Base-by-base conservation (phyloP, 768 basidiomycete genomes). In the Lentinus brumalis region DNA sequence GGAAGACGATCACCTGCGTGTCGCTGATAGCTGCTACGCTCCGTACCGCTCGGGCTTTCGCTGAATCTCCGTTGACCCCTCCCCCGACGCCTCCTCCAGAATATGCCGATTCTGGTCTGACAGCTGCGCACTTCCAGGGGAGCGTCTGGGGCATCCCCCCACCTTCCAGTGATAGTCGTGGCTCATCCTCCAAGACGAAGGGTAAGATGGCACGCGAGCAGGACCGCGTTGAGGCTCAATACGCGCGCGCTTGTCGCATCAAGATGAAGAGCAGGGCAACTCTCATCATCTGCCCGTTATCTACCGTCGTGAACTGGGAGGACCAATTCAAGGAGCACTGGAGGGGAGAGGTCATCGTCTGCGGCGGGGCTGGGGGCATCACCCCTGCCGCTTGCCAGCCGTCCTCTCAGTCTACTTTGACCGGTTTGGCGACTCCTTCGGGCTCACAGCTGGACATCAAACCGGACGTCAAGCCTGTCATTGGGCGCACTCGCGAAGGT, bases 221-320 rank as follows among this genome's bases (percentile, higher is more conserved):
- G 65, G 88, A 91, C 52, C 94, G 87, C 70, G 75, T 82, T 3
- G 90, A 92, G 60, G 84, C 87, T 14, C 86, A 86, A 51, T 87
- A 87, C 66, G 76, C 79, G 4, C 82, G 94, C 53, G 82, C 83
- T 15, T 87, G 86, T 65, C 85, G 90, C 38, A 88, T 96, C 69
- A 95, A 93, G 74, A 78, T 81, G 39, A 89, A 86, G 66, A 92
- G 90, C 67, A 86, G 94, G 38, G 97, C 91, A 18, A 98, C 97
- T 6, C 77, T 99, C n/a, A 93, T 99, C 68, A 84, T 99, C 31
- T 98, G 97, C 69, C 97, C 97, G 7, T 81, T 99, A 40, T 95
- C 94, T 11, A 99, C 97, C 5, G 94, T 99, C 2, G 87, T 92
- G 50, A 98, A 98, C 70, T 99, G 97, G 97, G 97, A 99, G 76